Evolutionary conservation across 2,329 filamentous ascomycete species (phyloP).

Genomic region (Aspergillus calidoustus): DNA sequence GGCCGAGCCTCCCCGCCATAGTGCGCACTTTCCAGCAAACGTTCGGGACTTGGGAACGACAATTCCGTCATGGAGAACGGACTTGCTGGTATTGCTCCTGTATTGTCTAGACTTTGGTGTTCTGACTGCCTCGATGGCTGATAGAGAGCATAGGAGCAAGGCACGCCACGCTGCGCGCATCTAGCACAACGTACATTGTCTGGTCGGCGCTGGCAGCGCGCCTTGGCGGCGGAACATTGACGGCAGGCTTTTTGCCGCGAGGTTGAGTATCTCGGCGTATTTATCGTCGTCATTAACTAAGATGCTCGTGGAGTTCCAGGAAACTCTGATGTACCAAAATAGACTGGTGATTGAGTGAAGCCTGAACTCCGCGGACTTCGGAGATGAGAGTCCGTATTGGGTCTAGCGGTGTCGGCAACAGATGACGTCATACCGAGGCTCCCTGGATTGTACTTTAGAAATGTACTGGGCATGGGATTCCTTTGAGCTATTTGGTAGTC

Average conservation of each 20-base stretch:
- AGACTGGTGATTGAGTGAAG: not conserved
- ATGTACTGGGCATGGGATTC: too few species aligned
- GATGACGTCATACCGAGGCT: too few species aligned
- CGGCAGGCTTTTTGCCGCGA: constrained; percentile 9
- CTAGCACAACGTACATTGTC: not conserved
- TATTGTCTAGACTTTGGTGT: not conserved
- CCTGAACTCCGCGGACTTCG: not conserved
- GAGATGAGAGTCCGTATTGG: not conserved
- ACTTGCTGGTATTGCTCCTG: not conserved
- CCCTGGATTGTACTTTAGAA: too few species aligned
- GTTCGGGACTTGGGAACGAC: not conserved
- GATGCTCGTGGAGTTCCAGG: not conserved
- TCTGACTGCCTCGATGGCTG: not conserved
- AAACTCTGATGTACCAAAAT: too few species aligned
- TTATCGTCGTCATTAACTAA: not conserved
- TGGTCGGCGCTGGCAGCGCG: constrained; percentile 5
- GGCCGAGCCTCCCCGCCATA: not conserved
- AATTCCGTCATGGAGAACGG: not conserved
- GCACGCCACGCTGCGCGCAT: not conserved
- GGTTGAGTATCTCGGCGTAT: constrained; percentile 6
- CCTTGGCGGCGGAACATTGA: constrained; percentile 6
- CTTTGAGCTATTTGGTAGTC: too few species aligned
- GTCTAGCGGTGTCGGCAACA: not conserved
- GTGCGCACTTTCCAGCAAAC: not conserved
- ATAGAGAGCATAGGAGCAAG: not conserved